Percentiles rank a stretch among this genome's conserved stretches.
phyloP scores from a whole-genome alignment of 1,139 yeast species.

The Kodamaea anthophila region DNA sequence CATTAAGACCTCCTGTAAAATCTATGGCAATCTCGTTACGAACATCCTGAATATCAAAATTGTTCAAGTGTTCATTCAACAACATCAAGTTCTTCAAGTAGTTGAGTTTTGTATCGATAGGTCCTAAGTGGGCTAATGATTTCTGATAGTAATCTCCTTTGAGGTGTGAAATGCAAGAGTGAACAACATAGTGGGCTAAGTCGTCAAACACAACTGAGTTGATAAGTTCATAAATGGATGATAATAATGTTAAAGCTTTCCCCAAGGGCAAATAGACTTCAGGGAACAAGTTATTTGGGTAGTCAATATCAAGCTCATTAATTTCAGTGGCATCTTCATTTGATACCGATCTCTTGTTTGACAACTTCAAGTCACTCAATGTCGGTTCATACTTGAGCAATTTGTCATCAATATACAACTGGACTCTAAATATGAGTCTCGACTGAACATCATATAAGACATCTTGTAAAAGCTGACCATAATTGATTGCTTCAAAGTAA shows the following conservation, averaged over 20 bases:
- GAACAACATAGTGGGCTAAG: slow-evolving; percentile 81
- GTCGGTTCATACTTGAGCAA: slow-evolving; percentile 63
- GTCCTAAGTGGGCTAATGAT: slow-evolving; percentile 33
- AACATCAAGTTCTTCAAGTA: slow-evolving; percentile 67
- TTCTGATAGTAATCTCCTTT: slow-evolving; percentile 45
- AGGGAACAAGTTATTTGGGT: slow-evolving; percentile 36
- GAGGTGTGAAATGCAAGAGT: slow-evolving; percentile 60
- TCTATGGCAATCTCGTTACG: slow-evolving; percentile 72
- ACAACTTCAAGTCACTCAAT: slow-evolving; percentile 56
- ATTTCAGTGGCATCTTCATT: slow-evolving; percentile 26
- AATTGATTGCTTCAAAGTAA: slow-evolving; percentile 26
- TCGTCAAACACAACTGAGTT: slow-evolving; percentile 79
- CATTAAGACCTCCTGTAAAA: slow-evolving; percentile 64
- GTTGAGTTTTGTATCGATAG: slow-evolving; percentile 58
- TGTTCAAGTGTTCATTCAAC: slow-evolving; percentile 63
- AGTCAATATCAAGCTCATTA: slow-evolving; percentile 26
- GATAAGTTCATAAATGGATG: slow-evolving; percentile 75
- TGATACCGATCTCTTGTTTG: slow-evolving; percentile 20
- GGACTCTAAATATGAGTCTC: slow-evolving; percentile 72
- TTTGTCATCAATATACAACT: slow-evolving; percentile 62
- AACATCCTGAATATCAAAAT: slow-evolving; percentile 74
- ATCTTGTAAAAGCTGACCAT: slow-evolving; percentile 62
- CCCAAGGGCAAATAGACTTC: slow-evolving; percentile 71
- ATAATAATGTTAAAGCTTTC: slow-evolving; percentile 62
- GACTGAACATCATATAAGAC: slow-evolving; percentile 73